Conservation (phyloP, 257 asterid species). For the Scutellaria barbata region DNA sequence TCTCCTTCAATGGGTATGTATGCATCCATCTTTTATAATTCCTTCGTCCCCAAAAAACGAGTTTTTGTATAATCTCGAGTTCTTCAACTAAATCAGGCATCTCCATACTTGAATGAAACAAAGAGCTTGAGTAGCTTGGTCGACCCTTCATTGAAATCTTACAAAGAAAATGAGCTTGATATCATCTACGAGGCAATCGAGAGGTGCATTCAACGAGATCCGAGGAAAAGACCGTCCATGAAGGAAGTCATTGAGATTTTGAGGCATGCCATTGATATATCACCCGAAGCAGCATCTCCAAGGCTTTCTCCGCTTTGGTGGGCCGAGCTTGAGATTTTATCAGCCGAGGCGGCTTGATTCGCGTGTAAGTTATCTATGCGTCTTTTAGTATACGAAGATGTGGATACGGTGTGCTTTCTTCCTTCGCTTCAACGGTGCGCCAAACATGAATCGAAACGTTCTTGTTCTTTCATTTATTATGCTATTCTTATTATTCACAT, state of each 20-base stretch:
- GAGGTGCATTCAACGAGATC: slow-evolving; percentile 61
- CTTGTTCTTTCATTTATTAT: slow-evolving; percentile 24
- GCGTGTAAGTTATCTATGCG: slow-evolving; percentile 24
- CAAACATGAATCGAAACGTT: slow-evolving; percentile 21
- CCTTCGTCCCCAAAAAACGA: too few relatives aligned
- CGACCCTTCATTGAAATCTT: slow-evolving; percentile 71
- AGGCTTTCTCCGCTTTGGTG: slow-evolving; percentile 97
- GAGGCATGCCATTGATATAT: slow-evolving; percentile 55
- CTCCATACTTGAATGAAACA: slow-evolving; percentile 57
- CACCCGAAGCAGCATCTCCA: slow-evolving; percentile 82
- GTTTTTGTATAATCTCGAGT: neutral
- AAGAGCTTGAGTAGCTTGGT: slow-evolving; percentile 44
- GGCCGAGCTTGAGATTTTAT: slow-evolving; percentile 97
- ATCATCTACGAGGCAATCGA: slow-evolving; percentile 67
- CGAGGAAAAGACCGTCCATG: slow-evolving; percentile 63
- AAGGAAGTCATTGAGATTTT: slow-evolving; percentile 55
- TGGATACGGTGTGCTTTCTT: neutral
- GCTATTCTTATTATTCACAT: slow-evolving; percentile 30
- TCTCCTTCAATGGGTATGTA: slow-evolving; percentile 67
- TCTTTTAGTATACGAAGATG: neutral
- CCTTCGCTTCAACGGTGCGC: slow-evolving; percentile 20
- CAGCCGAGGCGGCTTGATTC: slow-evolving; percentile 72
- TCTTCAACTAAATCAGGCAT: slow-evolving; percentile 51
- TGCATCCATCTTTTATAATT: neutral
- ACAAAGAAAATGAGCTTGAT: slow-evolving; percentile 65